phyloP scores from a whole-genome alignment of 2,329 filamentous ascomycete genomes.

The Claviceps quebecensis region DNA sequence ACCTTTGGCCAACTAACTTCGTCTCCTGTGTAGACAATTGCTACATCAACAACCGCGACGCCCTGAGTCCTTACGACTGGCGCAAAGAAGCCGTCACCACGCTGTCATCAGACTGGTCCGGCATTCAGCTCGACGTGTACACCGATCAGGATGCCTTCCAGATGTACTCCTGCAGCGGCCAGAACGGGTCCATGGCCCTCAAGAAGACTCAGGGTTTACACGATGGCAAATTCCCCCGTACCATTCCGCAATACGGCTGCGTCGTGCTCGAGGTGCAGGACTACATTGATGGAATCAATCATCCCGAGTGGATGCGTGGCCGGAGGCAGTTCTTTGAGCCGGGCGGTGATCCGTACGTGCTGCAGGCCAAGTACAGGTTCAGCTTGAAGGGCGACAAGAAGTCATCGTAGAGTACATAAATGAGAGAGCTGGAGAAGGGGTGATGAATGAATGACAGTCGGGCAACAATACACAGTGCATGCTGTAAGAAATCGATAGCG shows the following conservation, averaged over 20 bases:
- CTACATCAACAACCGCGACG: constrained; percentile 51
- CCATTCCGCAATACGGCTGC: constrained; percentile 66
- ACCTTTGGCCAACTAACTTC: not conserved
- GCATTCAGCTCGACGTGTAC: constrained; percentile 70
- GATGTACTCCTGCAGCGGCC: constrained; percentile 68
- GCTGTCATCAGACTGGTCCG: constrained; percentile 60
- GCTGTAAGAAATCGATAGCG: not conserved
- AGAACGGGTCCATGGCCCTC: constrained; percentile 56
- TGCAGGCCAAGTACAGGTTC: constrained; percentile 48
- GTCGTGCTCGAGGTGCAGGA: constrained; percentile 85
- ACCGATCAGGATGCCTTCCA: constrained; percentile 80
- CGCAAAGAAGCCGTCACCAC: constrained; percentile 46
- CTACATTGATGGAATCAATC: constrained; percentile 87
- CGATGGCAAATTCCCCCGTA: constrained; percentile 37
- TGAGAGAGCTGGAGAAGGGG: not conserved
- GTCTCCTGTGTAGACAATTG: constrained; percentile 39
- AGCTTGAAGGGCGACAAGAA: constrained; percentile 23
- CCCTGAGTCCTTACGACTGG: constrained; percentile 49
- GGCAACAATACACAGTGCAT: not conserved
- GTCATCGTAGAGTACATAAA: not conserved
- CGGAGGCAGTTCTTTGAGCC: constrained; percentile 45
- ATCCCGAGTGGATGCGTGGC: constrained; percentile 67
- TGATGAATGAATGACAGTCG: not conserved
- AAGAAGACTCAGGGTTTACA: constrained; percentile 57
- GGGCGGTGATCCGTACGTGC: constrained; percentile 44